phyloP scores from a whole-genome alignment of 2,329 filamentous ascomycete genomes.

The Colletotrichum musicola region DNA sequence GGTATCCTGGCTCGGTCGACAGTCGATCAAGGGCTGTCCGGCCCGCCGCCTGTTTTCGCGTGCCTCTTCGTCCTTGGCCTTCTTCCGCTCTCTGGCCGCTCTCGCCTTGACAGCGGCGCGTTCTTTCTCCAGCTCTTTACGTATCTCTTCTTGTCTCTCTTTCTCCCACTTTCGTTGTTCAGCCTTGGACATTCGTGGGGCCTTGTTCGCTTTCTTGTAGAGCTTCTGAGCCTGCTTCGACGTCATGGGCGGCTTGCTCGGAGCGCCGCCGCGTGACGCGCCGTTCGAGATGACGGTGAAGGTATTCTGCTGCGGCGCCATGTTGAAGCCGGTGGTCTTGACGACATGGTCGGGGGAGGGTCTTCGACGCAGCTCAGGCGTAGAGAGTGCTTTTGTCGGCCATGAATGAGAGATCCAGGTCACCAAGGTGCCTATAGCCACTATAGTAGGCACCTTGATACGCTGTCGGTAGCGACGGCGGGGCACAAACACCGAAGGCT shows the following conservation, averaged over 20 bases:
- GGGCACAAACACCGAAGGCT: slow-evolving; percentile 29
- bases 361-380: not conserved
- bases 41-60: slow-evolving; percentile 63
- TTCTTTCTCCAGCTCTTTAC: slow-evolving; percentile 64
- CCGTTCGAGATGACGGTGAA: slow-evolving; percentile 58
- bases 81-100: slow-evolving; percentile 66
- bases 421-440: not conserved
- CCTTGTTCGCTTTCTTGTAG: slow-evolving; percentile 52
- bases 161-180: slow-evolving; percentile 56
- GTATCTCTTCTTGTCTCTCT: slow-evolving; percentile 64
- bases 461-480: slow-evolving; percentile 3
- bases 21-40: slow-evolving; percentile 66
- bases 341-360: slow-evolving; percentile 14
- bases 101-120: slow-evolving; percentile 62
- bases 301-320: slow-evolving; percentile 55
- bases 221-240: slow-evolving; percentile 57
- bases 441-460: not conserved
- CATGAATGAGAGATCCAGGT: not conserved
- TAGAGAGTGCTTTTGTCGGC: not conserved
- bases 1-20: slow-evolving; percentile 69
- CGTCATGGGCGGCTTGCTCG: slow-evolving; percentile 52
- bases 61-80: slow-evolving; percentile 64
- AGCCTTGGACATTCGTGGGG: slow-evolving; percentile 56
- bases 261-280: slow-evolving; percentile 41
- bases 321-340: slow-evolving; percentile 41